phyloP scores from a whole-genome alignment of 129 eudicot species.

The Arctium minus region DNA sequence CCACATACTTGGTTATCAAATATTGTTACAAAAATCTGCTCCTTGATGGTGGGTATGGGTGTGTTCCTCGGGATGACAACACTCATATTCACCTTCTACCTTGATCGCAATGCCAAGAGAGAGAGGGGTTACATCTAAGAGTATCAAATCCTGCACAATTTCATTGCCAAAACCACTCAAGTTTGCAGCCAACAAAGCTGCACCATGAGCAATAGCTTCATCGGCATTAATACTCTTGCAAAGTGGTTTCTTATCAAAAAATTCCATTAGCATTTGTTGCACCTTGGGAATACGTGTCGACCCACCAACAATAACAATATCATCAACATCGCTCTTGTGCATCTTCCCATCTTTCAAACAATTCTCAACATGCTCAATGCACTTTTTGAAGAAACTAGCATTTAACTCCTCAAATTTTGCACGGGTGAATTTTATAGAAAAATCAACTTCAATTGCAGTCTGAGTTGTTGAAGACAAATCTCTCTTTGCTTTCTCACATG shows the following conservation, averaged over 20 bases:
- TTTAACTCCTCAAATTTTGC: conserved; percentile 15
- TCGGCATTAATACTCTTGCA: conserved; percentile 18
- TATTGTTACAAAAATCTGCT: background rate
- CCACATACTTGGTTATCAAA: background rate
- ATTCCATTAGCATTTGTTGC: conserved; percentile 18
- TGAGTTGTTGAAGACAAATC: conserved; percentile 12
- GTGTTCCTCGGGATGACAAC: background rate
- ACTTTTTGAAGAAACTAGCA: conserved; percentile 6
- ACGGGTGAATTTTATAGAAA: background rate
- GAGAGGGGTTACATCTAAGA: background rate
- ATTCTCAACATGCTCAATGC: conserved; percentile 15
- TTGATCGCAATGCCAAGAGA: background rate
- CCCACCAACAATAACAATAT: conserved; percentile 26
- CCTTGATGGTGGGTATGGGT: background rate
- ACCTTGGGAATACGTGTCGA: conserved; percentile 28
- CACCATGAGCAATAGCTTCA: conserved; percentile 27
- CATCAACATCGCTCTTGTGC: conserved; percentile 12
- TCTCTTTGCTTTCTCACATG: conserved; percentile 22
- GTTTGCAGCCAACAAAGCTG: conserved; percentile 18
- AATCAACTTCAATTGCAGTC: conserved; percentile 1
- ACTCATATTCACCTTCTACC: background rate
- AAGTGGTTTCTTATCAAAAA: conserved; percentile 15
- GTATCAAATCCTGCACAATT: background rate
- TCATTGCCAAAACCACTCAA: background rate
- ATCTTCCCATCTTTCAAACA: conserved; percentile 20